phyloP scores from a whole-genome alignment of 106 monocot species.

The Agapanthus africanus region DNA sequence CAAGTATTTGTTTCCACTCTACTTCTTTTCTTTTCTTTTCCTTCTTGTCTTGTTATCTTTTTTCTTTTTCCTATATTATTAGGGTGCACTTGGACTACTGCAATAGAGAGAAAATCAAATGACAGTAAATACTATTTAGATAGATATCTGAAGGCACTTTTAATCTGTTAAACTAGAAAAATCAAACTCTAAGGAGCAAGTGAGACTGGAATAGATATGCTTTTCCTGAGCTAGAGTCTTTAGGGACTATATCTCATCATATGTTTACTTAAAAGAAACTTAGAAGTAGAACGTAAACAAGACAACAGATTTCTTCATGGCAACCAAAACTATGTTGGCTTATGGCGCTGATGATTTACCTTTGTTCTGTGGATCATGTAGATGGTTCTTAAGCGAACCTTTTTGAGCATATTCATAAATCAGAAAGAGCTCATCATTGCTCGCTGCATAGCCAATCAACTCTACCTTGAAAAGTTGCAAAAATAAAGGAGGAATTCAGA shows the following conservation, averaged over 20 bases:
- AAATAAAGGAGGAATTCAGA: slow-evolving; percentile 12
- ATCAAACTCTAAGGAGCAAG: not conserved
- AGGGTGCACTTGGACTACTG: not conserved
- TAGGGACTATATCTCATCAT: not conserved
- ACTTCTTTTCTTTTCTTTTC: not conserved
- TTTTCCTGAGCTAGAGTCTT: not conserved
- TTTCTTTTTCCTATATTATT: not conserved
- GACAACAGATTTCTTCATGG: not conserved
- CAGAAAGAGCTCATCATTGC: slow-evolving; percentile 73
- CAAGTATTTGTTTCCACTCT: no score
- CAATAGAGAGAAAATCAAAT: not conserved
- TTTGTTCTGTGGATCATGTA: slow-evolving; percentile 91
- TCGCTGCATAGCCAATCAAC: slow-evolving; percentile 97
- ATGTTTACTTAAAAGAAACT: not conserved
- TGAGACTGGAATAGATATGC: not conserved
- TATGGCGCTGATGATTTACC: slow-evolving; percentile 47
- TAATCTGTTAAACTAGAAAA: not conserved
- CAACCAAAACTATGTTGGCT: not conserved
- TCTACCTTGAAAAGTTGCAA: slow-evolving; percentile 95
- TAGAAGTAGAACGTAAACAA: not conserved
- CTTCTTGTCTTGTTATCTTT: not conserved
- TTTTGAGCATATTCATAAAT: slow-evolving; percentile 98
- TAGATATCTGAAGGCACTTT: not conserved
- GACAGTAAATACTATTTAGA: not conserved
- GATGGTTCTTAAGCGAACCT: slow-evolving; percentile 83